Evolutionary conservation across 1,284 basidiomycete genomes (phyloP), one percentile per base, ranked within the genome.

Genomic region (Cutaneotrichosporon daszewskae): DNA sequence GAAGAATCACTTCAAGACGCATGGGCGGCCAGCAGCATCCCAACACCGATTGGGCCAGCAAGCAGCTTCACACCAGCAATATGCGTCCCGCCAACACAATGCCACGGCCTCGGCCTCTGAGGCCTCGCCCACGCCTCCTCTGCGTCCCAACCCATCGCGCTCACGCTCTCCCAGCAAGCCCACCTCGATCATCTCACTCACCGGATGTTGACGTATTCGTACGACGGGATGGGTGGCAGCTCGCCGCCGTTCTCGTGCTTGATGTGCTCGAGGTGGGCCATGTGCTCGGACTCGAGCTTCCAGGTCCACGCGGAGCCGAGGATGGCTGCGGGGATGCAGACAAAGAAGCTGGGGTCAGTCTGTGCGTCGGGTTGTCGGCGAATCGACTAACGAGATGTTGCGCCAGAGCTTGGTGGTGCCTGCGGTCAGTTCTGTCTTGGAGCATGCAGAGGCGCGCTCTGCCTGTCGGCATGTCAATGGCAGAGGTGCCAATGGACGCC

Each of bases 181-280:
- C n/a, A n/a, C n/a, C n/a, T n/a, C n/a, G n/a, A n/a, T n/a, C n/a
- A n/a, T n/a, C n/a, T n/a, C 4, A 55, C 60, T 49, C 45, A 61
- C 59, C 64, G 58, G 49, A 66, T 58, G 59, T 69, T 69, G 58
- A 69, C 61, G 65, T 68, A 69, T 20, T 60, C 59, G 60, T 68
- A 69, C 17, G 57, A 52, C 40, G 61, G 55, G 49, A 54, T 53
- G 32, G 58, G 60, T 47, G 62, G 62, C 27, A 57, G 47, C 32
- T 61, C 54, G 44, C 62, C 65, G 41, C 50, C 60, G 58, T 66
- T 59, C 40, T 60, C 62, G 40, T 61, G 43, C 39, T 43, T 44
- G 49, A 55, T n/a, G 51, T 53, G 49, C 33, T 54, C 44, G 29
- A 61, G 43, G 54, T 69, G 67, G 43, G 55, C 56, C 47, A 53